Evolutionary conservation across 768 basidiomycete genomes (phyloP).

Genomic region (Gymnopilus junonius): DNA sequence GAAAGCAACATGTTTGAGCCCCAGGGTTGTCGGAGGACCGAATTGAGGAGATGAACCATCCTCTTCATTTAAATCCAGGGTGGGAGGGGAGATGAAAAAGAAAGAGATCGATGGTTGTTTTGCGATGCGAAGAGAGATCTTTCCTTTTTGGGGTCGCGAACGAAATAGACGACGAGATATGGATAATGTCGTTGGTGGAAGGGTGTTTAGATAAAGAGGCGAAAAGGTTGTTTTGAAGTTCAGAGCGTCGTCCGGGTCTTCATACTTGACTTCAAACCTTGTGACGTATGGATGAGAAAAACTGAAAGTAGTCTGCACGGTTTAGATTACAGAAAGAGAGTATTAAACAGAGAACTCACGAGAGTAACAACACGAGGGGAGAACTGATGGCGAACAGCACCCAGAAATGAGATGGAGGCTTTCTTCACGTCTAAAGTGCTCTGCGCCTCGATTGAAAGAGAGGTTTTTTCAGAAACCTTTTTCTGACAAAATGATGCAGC

Average conservation of each 20-base stretch:
- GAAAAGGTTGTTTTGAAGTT: conserved; percentile 40
- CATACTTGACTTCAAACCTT: conserved; percentile 50
- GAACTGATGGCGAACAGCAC: conserved; percentile 78
- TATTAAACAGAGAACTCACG: conserved; percentile 31
- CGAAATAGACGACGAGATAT: conserved; percentile 57
- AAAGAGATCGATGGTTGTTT: conserved; percentile 42
- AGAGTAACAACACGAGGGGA: conserved; percentile 64
- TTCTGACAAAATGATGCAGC: conserved; percentile 38
- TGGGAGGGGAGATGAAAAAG: conserved; percentile 45
- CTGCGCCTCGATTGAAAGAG: conserved; percentile 42
- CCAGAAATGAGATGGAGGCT: conserved; percentile 50
- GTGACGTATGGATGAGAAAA: conserved; percentile 46
- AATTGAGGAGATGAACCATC: conserved; percentile 19
- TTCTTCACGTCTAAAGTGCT: conserved; percentile 32
- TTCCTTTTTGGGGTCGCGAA: conserved; percentile 49
- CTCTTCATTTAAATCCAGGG: conserved; percentile 33
- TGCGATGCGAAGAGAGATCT: conserved; percentile 43
- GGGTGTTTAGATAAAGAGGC: conserved; percentile 33
- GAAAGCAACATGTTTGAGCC: conserved; percentile 49
- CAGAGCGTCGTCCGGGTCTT: conserved; percentile 50
- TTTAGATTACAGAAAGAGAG: conserved; percentile 11
- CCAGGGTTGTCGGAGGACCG: conserved; percentile 50
- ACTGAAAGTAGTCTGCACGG: conserved; percentile 40
- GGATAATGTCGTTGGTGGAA: conserved; percentile 45
- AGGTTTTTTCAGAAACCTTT: conserved; percentile 49